Evolutionary conservation across 2,329 filamentous ascomycete species (phyloP).

Genomic region (Rutstroemia sp.): DNA sequence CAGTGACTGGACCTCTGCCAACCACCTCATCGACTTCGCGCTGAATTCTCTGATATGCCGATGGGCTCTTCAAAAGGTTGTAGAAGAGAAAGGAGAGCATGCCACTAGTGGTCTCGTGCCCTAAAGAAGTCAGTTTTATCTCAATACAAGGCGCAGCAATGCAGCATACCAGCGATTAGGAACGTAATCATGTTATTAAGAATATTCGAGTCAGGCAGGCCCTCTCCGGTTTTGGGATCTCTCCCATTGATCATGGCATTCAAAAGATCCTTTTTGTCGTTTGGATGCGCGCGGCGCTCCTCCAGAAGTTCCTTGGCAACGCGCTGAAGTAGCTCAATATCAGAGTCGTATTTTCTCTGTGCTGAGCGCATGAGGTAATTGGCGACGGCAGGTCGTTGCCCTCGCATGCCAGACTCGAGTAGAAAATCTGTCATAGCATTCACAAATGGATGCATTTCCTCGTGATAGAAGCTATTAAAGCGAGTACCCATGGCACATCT

Average conservation of each 20-base stretch:
- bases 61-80: conserved; percentile 44
- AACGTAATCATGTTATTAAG: conserved; percentile 68
- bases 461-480: conserved; percentile 70
- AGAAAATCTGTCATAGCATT: conserved; percentile 59
- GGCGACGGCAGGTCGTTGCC: conserved; percentile 37
- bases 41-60: conserved; percentile 39
- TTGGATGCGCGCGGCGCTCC: conserved; percentile 47
- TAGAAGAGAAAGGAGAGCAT: conserved; percentile 44
- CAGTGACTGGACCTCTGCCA: conserved; percentile 36
- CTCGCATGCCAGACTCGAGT: conserved; percentile 45
- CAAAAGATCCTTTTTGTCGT: conserved; percentile 59
- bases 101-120: conserved; percentile 61
- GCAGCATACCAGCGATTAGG: conserved; percentile 40
- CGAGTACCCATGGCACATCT: conserved; percentile 63
- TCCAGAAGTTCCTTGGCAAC: conserved; percentile 45
- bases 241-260: conserved; percentile 61
- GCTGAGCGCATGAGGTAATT: conserved; percentile 40
- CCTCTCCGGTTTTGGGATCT: conserved; percentile 60
- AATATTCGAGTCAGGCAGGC: conserved; percentile 55
- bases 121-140: conserved; percentile 37
- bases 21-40: conserved; percentile 48
- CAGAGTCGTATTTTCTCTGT: conserved; percentile 41
- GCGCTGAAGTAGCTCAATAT: conserved; percentile 40
- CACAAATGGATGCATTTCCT: conserved; percentile 64
- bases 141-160: conserved; percentile 1